A percentile compares a stretch with the other conserved stretches of the same genome.
These are phyloP conservation scores for Colletotrichum magnum DNA, from an alignment of 2,329 filamentous ascomycete genomes.

Conservation along the genomic window DNA sequence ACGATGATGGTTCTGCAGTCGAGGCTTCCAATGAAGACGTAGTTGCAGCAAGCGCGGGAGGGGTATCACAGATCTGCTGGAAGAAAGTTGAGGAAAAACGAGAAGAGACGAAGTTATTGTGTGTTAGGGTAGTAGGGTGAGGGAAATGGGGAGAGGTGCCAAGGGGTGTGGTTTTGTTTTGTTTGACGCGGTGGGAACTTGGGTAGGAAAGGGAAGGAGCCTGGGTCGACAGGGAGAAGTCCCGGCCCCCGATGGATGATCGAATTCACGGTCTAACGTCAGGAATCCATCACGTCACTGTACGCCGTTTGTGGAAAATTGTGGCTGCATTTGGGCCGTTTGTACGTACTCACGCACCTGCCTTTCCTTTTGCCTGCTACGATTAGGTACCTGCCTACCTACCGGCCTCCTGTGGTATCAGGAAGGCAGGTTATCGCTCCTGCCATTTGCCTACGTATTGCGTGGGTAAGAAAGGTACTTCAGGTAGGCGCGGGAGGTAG, in stretches of 20 bases:
- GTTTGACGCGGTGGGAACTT: slow-evolving; percentile 28
- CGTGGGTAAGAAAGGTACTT: background rate
- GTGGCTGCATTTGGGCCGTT: slow-evolving; percentile 38
- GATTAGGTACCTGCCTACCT: background rate
- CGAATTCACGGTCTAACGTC: slow-evolving; percentile 21
- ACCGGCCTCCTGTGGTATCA: too few relatives aligned
- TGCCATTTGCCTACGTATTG: slow-evolving; percentile 6
- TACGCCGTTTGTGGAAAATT: slow-evolving; percentile 33
- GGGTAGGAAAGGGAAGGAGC: slow-evolving; percentile 4
- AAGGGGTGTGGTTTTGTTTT: slow-evolving; percentile 41
- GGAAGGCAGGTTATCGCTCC: background rate
- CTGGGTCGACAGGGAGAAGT: slow-evolving; percentile 35
- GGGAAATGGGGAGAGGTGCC: slow-evolving; percentile 21
- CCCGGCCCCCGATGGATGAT: slow-evolving; percentile 18
- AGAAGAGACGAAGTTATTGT: slow-evolving; percentile 27
- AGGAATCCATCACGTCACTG: slow-evolving; percentile 44
- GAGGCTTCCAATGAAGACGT: slow-evolving; percentile 38
- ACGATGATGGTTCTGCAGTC: slow-evolving; percentile 46
- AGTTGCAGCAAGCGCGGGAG: slow-evolving; percentile 8
- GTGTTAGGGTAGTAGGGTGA: slow-evolving; percentile 12
- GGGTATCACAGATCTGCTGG: slow-evolving; percentile 28
- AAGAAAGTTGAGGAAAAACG: slow-evolving; percentile 40
- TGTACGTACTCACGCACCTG: slow-evolving; percentile 21
- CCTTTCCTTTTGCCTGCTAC: background rate
- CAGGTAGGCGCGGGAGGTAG: too few relatives aligned